Conservation (phyloP, 305 asterid genomes). For the Rubia peregrina region DNA sequence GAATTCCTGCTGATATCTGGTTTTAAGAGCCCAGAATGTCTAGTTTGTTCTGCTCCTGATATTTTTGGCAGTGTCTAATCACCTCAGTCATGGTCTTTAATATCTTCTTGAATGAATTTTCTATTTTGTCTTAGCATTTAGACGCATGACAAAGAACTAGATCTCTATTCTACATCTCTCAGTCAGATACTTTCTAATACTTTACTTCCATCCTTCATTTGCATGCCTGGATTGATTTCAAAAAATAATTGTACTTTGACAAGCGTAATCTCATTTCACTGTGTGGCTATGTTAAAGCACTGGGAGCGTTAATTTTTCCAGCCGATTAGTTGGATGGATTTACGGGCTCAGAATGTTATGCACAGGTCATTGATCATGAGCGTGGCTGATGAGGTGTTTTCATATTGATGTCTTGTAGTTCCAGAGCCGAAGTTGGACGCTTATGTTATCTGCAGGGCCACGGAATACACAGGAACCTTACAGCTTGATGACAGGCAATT, state of each 20-base stretch:
- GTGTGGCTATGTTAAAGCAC: not conserved
- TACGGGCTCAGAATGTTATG: not conserved
- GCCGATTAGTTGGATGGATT: too few relatives aligned
- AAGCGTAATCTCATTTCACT: not conserved
- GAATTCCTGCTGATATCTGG: not conserved
- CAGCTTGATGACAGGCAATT: constrained; percentile 41
- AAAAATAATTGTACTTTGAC: not conserved
- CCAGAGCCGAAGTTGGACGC: constrained; percentile 70
- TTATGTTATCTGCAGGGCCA: constrained; percentile 76
- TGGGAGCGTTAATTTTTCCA: too few relatives aligned
- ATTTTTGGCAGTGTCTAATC: not conserved
- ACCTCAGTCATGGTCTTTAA: not conserved
- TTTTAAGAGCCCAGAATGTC: not conserved
- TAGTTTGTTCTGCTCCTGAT: not conserved
- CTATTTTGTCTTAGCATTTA: not conserved
- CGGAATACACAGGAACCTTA: constrained; percentile 63
- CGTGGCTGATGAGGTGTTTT: not conserved
- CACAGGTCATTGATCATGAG: not conserved
- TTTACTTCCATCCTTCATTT: not conserved
- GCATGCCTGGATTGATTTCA: too few relatives aligned
- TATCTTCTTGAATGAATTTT: not conserved
- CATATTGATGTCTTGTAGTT: constrained; percentile 34
- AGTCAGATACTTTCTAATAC: not conserved
- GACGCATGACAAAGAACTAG: not conserved
- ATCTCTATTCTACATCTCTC: not conserved